Conservation (phyloP, 2,329 filamentous ascomycete species). For the Aureobasidium sp. region DNA sequence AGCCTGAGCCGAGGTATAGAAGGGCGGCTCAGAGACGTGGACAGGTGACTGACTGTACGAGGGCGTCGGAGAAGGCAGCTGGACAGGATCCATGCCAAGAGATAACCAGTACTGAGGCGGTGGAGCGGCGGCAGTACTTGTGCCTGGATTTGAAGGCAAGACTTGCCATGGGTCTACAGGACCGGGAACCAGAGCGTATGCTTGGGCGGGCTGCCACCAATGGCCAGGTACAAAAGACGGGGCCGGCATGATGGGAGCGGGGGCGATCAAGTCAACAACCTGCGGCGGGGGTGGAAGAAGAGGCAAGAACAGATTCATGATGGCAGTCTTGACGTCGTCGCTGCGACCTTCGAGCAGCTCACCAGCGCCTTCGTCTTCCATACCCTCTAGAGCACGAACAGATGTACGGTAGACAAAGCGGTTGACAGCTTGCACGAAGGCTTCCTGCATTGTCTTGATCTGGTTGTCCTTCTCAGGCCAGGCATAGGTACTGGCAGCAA, state of each 20-base stretch:
- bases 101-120: slow-evolving; percentile 71
- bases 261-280: slow-evolving; percentile 82
- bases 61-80: slow-evolving; percentile 68
- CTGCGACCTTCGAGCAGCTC: slow-evolving; percentile 87
- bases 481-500: slow-evolving; percentile 80
- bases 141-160: slow-evolving; percentile 78
- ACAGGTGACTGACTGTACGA: slow-evolving; percentile 75
- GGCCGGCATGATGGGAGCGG: slow-evolving; percentile 77
- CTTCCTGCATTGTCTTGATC: slow-evolving; percentile 93
- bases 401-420: slow-evolving; percentile 91
- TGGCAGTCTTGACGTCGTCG: slow-evolving; percentile 83
- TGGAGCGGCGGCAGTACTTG: slow-evolving; percentile 62
- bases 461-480: slow-evolving; percentile 97
- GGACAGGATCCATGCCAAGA: slow-evolving; percentile 65
- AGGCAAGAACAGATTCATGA: slow-evolving; percentile 77
- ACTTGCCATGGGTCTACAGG: slow-evolving; percentile 86
- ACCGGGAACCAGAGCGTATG: slow-evolving; percentile 51
- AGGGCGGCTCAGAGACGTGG: slow-evolving; percentile 55
- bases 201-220: slow-evolving; percentile 73
- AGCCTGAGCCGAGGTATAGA: slow-evolving; percentile 72
- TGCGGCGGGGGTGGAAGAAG: slow-evolving; percentile 81
- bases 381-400: slow-evolving; percentile 81
- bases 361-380: slow-evolving; percentile 93
- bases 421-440: slow-evolving; percentile 94
- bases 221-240: slow-evolving; percentile 59